phyloP scores from a whole-genome alignment of 1,284 basidiomycete genomes.

The Heterobasidion parviporum region DNA sequence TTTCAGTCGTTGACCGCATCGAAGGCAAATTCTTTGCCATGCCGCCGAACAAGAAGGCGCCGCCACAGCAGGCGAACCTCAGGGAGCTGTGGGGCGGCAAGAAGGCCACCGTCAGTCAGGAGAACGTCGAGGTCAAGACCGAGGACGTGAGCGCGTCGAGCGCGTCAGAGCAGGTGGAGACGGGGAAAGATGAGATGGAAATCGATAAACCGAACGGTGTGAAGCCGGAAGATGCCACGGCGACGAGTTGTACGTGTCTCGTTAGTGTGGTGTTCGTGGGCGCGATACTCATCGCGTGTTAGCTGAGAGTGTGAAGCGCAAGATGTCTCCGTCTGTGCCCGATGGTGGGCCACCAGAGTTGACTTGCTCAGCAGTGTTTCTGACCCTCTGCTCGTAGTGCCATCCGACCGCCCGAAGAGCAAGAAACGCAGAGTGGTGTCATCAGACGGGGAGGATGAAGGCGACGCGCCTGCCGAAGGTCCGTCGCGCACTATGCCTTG shows the following conservation, averaged over 20 bases:
- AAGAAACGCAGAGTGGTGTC: constrained; percentile 8
- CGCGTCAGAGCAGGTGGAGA: neutral
- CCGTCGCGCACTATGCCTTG: no score
- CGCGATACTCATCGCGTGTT: neutral
- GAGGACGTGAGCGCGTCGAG: neutral
- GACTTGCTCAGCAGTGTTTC: neutral
- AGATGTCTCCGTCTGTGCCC: neutral
- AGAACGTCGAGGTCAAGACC: neutral
- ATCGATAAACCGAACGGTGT: neutral
- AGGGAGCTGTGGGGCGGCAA: constrained; percentile 58
- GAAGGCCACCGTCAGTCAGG: constrained; percentile 6
- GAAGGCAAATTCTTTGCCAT: constrained; percentile 66
- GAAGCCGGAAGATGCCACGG: neutral
- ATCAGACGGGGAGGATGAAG: constrained; percentile 17
- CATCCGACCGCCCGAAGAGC: neutral
- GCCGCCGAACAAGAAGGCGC: constrained; percentile 56
- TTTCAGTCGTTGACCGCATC: neutral
- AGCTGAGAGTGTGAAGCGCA: neutral
- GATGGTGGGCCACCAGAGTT: neutral
- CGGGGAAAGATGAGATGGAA: neutral
- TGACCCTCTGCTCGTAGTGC: neutral
- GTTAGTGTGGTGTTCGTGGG: neutral
- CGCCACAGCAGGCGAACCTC: constrained; percentile 61
- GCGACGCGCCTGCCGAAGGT: constrained; percentile 5
- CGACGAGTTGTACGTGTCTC: neutral